A percentile compares a stretch with the other conserved stretches of the same genome.
phyloP scores from a whole-genome alignment of 2,329 filamentous ascomycete species.

The Alternaria infectoria region DNA sequence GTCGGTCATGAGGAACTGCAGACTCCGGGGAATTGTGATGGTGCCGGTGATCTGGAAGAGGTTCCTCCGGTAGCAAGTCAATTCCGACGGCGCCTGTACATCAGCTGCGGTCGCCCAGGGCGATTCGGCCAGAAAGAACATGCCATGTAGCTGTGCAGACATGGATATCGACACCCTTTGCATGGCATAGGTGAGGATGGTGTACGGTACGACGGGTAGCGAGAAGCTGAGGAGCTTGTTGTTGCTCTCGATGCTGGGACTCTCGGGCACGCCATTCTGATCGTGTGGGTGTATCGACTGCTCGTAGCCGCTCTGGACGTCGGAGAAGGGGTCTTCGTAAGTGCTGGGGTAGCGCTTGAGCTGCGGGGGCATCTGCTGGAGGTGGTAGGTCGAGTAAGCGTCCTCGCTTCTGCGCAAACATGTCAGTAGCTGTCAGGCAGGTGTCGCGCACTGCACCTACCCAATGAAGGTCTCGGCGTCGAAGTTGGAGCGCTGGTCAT shows the following conservation, averaged over 20 bases:
- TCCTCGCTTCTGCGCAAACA: slow-evolving; percentile 57
- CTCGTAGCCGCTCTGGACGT: slow-evolving; percentile 58
- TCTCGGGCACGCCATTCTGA: slow-evolving; percentile 54
- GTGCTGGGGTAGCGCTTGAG: slow-evolving; percentile 59
- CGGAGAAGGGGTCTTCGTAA: slow-evolving; percentile 60
- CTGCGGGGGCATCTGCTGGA: slow-evolving; percentile 46
- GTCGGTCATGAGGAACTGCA: slow-evolving; percentile 82
- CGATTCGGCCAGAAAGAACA: slow-evolving; percentile 87
- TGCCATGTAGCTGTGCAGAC: slow-evolving; percentile 80
- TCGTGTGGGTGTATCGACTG: slow-evolving; percentile 54
- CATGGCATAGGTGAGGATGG: slow-evolving; percentile 70
- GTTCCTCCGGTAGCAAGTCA: slow-evolving; percentile 95
- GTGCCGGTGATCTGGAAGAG: slow-evolving; percentile 95
- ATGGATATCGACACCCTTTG: slow-evolving; percentile 68
- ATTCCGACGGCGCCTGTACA: slow-evolving; percentile 67
- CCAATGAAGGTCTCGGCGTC: slow-evolving; percentile 66
- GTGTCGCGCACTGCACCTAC: slow-evolving; percentile 48
- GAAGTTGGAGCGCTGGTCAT: slow-evolving; percentile 65
- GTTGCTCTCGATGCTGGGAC: slow-evolving; percentile 67
- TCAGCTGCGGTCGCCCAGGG: slow-evolving; percentile 67
- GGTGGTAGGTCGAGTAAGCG: slow-evolving; percentile 53
- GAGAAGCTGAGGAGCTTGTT: slow-evolving; percentile 63
- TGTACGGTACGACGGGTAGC: slow-evolving; percentile 58
- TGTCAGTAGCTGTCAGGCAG: slow-evolving; percentile 33
- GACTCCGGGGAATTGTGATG: slow-evolving; percentile 77